Evolutionary conservation across 176 grass and related monocot genomes (phyloP).

Genomic region (Puya raimondii): DNA sequence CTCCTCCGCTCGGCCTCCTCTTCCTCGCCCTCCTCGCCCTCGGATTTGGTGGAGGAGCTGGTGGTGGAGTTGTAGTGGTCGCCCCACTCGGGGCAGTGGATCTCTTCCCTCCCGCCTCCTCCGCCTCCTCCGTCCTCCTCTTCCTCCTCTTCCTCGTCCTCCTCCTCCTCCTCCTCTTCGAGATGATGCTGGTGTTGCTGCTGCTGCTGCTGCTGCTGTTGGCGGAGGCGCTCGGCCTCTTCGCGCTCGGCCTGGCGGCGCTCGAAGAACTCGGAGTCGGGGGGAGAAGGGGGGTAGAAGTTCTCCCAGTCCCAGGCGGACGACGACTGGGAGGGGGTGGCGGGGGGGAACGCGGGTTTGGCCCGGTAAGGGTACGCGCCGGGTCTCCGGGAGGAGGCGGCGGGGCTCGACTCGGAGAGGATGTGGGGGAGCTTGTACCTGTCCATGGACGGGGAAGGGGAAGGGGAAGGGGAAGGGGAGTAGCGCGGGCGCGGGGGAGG

Average conservation of each 20-base stretch:
- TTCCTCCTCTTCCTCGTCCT: slow-evolving; percentile 30
- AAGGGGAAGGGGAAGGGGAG: slow-evolving; percentile 20
- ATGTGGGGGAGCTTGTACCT: slow-evolving; percentile 30
- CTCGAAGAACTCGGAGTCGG: slow-evolving; percentile 87
- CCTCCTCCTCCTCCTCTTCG: slow-evolving; percentile 49
- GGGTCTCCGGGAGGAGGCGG: slow-evolving; percentile 4
- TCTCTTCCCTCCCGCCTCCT: slow-evolving; percentile 40
- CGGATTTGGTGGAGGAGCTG: slow-evolving; percentile 16
- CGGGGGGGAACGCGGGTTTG: slow-evolving; percentile 11
- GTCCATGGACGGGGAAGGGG: slow-evolving; percentile 14
- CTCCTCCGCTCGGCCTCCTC: not conserved
- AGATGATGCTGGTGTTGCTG: slow-evolving; percentile 23
- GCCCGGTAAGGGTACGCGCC: slow-evolving; percentile 2
- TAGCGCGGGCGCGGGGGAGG: slow-evolving; percentile 15
- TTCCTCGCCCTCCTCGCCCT: not conserved
- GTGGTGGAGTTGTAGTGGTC: slow-evolving; percentile 26
- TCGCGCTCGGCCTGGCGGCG: slow-evolving; percentile 68
- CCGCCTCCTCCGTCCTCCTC: slow-evolving; percentile 27
- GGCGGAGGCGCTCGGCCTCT: slow-evolving; percentile 54
- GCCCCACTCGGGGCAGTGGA: slow-evolving; percentile 31
- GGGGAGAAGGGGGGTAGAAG: slow-evolving; percentile 74
- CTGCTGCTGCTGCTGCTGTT: slow-evolving; percentile 28
- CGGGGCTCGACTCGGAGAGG: slow-evolving; percentile 22
- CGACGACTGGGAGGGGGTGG: slow-evolving; percentile 75
- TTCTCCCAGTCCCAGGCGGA: slow-evolving; percentile 98